Conservation (phyloP, 2,329 filamentous ascomycete species). For the Westerdykella ornata region DNA sequence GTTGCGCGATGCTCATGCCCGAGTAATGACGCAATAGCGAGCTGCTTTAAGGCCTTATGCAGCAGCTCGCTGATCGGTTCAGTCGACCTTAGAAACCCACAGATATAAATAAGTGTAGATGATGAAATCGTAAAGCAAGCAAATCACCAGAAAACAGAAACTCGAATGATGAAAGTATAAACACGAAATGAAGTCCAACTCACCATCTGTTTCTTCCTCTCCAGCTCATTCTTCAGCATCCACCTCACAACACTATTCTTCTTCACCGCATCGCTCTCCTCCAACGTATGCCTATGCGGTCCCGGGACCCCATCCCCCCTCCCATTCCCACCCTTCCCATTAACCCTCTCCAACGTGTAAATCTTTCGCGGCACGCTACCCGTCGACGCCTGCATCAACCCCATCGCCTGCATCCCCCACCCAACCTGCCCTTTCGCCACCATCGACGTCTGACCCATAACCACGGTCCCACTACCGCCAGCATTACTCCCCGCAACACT, state of each 20-base stretch:
- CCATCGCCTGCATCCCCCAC: constrained; percentile 22
- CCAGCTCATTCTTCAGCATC: constrained; percentile 58
- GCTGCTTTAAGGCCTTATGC: too few relatives aligned
- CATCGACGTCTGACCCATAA: constrained; percentile 18
- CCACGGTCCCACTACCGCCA: constrained; percentile 9
- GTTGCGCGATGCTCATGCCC: too few relatives aligned
- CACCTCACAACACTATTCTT: constrained; percentile 69
- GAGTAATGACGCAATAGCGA: too few relatives aligned
- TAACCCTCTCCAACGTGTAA: constrained; percentile 71
- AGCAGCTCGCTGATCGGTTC: too few relatives aligned
- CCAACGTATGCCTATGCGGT: constrained; percentile 67
- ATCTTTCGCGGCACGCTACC: constrained; percentile 20
- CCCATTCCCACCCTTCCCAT: constrained; percentile 67
- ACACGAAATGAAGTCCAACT: constrained; percentile 5
- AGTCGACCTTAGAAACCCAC: too few relatives aligned
- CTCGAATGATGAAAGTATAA: background rate
- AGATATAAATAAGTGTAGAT: background rate
- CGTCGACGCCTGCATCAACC: constrained; percentile 7
- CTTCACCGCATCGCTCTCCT: constrained; percentile 71
- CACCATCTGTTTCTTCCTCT: constrained; percentile 52
- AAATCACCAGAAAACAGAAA: too few relatives aligned
- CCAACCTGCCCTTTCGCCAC: constrained; percentile 10
- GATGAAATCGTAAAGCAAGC: too few relatives aligned
- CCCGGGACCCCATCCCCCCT: constrained; percentile 63
- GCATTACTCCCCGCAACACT: constrained; percentile 1